phyloP scores from a whole-genome alignment of 2,329 filamentous ascomycete species.

The Neospermospora avenae region DNA sequence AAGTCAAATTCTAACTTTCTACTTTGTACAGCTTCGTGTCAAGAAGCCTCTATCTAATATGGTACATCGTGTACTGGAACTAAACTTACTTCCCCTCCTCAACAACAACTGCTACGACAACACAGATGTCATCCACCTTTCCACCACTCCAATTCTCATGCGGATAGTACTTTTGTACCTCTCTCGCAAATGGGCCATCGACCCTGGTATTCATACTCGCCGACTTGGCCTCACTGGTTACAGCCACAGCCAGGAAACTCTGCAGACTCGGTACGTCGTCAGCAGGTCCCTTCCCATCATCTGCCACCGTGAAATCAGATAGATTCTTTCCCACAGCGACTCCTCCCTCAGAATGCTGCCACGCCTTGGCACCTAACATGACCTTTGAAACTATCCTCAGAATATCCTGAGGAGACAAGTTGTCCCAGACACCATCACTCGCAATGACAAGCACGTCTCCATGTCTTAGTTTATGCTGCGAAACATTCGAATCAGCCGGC shows the following conservation, averaged over 20 bases:
- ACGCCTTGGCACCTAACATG: slow-evolving; percentile 74
- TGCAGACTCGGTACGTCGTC: slow-evolving; percentile 56
- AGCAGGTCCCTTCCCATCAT: slow-evolving; percentile 38
- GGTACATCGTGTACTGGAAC: background rate
- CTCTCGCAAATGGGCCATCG: slow-evolving; percentile 91
- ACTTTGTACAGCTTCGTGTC: background rate
- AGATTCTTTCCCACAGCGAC: slow-evolving; percentile 63
- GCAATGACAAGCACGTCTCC: slow-evolving; percentile 93
- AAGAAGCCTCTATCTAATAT: background rate
- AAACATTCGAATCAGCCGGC: slow-evolving; percentile 79
- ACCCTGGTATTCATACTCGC: slow-evolving; percentile 78
- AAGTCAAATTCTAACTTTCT: no score
- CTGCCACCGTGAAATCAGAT: slow-evolving; percentile 47
- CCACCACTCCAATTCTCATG: slow-evolving; percentile 85
- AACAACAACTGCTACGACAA: slow-evolving; percentile 74
- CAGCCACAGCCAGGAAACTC: slow-evolving; percentile 71
- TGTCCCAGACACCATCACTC: slow-evolving; percentile 95
- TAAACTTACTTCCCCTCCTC: slow-evolving; percentile 47
- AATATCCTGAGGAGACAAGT: slow-evolving; percentile 86
- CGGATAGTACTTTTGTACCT: slow-evolving; percentile 85
- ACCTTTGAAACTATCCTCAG: slow-evolving; percentile 72
- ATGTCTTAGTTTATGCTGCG: slow-evolving; percentile 73
- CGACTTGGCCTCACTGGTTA: slow-evolving; percentile 78
- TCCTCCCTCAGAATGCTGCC: slow-evolving; percentile 61
- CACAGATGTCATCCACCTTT: slow-evolving; percentile 94